Percentiles rank a stretch among this genome's conserved stretches.
These are phyloP conservation scores for Backusella liffmaniae DNA, from an alignment of 192 early-diverging fungal genomes.

Conservation along the genomic window DNA sequence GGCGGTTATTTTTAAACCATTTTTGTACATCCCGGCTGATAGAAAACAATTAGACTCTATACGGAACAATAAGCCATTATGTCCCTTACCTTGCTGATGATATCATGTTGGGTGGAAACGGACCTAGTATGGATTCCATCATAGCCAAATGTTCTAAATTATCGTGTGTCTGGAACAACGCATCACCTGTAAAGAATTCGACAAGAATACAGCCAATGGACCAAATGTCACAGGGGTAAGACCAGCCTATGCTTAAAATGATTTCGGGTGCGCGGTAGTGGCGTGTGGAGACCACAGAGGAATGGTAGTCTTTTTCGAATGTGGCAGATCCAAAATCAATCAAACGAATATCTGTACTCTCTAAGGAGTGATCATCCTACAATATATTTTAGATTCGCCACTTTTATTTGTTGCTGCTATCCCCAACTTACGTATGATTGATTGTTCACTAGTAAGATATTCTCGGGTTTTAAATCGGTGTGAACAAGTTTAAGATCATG, in stretches of 20 bases:
- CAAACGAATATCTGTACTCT: constrained; percentile 73
- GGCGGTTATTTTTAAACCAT: constrained; percentile 45
- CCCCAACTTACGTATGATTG: constrained; percentile 7
- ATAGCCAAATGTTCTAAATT: constrained; percentile 95
- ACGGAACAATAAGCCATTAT: not conserved
- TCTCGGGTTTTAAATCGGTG: constrained; percentile 97
- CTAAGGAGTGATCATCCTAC: constrained; percentile 29
- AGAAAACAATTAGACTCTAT: constrained; percentile 1
- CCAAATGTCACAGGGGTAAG: constrained; percentile 98
- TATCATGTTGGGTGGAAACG: constrained; percentile 67
- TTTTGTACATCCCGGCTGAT: constrained; percentile 39
- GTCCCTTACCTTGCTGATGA: constrained; percentile 39
- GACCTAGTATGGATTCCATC: constrained; percentile 91
- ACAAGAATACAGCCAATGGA: constrained; percentile 96
- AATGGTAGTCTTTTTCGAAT: constrained; percentile 91
- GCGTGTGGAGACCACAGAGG: constrained; percentile 86
- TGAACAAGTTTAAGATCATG: constrained; percentile 86
- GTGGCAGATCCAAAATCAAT: constrained; percentile 98
- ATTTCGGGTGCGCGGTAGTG: constrained; percentile 99
- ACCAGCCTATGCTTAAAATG: constrained; percentile 86
- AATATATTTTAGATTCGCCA: not conserved
- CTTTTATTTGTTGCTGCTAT: too few species aligned
- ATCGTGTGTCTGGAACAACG: constrained; percentile 97
- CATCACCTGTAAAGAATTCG: constrained; percentile 93
- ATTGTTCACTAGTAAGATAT: constrained; percentile 75